Base-by-base conservation (phyloP, 208 protist species). In the Trypanosoma grayi region DNA sequence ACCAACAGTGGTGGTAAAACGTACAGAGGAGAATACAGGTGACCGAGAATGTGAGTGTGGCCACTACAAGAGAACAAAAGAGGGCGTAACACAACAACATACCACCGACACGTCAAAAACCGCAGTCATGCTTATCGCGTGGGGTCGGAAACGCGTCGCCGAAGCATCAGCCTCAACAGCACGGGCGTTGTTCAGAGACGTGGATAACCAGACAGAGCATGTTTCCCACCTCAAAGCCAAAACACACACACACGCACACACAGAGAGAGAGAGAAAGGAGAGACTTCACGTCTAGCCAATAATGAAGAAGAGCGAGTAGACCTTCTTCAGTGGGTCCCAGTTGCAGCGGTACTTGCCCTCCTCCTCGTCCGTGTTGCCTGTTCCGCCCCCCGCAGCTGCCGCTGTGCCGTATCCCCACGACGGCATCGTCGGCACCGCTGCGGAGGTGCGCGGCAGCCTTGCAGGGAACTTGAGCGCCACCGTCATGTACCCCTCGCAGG, bases 401-500 rank as follows among this genome's bases (percentile, higher is more conserved):
- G 20, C 64, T 20, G 18, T 40, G 7, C 28, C 31, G 16, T 36
- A 14, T 9, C 51, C 48, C 34, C 50, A 27, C 31, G 48, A 34
- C 22, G 46, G n/a, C 47, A 58, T 55, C 24, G 37, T 24, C 13
- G 48, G 36, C 8, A 46, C 46, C 4, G 61, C 33, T 13, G 60
- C 37, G 27, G 62, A 51, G 30, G 71, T 73, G 24, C 63, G 65
- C 33, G 48, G 46, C n/a, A 73, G 37, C 27, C 65, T 61, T 20
- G 85, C 65, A 0, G 88, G 88, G 37, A 95, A 91, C 59, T 89
- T 90, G 4, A 95, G n/a, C 10, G 80, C 70, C 5, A 87, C 68
- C 27, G 88, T 91, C 56, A 76, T 70, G 64, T 91, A 95, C n/a
- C 81, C 81, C 50, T 92, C 85, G 41, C 88, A 95, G 4, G 88